Evolutionary conservation across 2,329 filamentous ascomycete species (phyloP).

Genomic region (Hypoxylon sp.): DNA sequence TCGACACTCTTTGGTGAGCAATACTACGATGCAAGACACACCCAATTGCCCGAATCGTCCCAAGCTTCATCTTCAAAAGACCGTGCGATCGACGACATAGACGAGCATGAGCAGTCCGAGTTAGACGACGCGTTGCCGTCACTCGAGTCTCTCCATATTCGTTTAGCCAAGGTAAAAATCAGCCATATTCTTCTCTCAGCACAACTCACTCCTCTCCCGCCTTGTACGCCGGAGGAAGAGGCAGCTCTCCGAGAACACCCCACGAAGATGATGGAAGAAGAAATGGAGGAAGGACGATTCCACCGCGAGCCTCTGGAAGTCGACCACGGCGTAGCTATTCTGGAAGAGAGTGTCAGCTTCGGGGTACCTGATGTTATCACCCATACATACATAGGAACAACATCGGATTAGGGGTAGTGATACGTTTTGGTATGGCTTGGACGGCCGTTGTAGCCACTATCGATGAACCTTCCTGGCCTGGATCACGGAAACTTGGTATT

Average conservation of each 20-base stretch:
- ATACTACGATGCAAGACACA: slow-evolving; percentile 4
- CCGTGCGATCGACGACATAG: slow-evolving; percentile 6
- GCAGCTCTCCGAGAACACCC: slow-evolving; percentile 16
- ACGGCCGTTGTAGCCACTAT: not conserved
- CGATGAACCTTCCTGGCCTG: too few relatives aligned
- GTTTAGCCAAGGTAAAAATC: slow-evolving; percentile 1
- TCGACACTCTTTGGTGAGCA: slow-evolving; percentile 24
- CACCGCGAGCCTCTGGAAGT: slow-evolving; percentile 56
- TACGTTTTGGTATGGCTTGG: not conserved
- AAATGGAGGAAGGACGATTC: slow-evolving; percentile 46
- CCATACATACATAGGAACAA: slow-evolving; percentile 24
- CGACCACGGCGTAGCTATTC: slow-evolving; percentile 61
- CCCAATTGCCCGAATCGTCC: slow-evolving; percentile 11
- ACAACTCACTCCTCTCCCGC: slow-evolving; percentile 30
- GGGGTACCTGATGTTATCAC: slow-evolving; percentile 56
- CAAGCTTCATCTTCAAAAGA: slow-evolving; percentile 7
- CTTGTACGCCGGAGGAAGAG: slow-evolving; percentile 28
- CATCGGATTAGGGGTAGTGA: not conserved
- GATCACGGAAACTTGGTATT: too few relatives aligned
- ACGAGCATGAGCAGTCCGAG: slow-evolving; percentile 8
- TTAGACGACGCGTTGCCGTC: too few relatives aligned
- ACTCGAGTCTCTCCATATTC: too few relatives aligned
- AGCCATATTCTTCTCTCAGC: slow-evolving; percentile 19
- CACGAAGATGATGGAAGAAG: slow-evolving; percentile 46
- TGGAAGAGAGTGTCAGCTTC: slow-evolving; percentile 63